Evolutionary conservation across 2,329 filamentous ascomycete species (phyloP), one percentile per base, ranked within the genome.

Genomic region (Elsinoe arachidis): DNA sequence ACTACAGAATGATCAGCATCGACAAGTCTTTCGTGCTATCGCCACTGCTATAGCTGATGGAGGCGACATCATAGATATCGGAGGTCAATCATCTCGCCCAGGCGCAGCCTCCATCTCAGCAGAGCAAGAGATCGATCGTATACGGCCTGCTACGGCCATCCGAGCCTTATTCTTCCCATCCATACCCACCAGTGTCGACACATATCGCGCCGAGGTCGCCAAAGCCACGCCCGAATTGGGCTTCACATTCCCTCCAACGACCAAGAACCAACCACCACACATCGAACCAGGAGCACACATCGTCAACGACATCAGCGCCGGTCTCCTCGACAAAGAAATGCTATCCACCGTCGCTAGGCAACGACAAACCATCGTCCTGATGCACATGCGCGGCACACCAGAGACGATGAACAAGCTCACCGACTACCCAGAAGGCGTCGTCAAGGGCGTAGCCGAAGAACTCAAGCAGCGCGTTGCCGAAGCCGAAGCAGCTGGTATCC

Each of bases 361-460:
- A 0, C 86, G 88, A 35, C 89, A 85, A 65, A 90, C 90, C 2
- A 84, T 96, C 33, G 78, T 84, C 62, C 78, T 96, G 54, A 95
- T 95, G 89, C 91, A 96, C 74, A 96, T 93, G 88, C 88, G 91
- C 64, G 91, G 91, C 53, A 88, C 83, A 2, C 90, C 91, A 0
- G 79, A 81, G 53, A 95, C 87, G 1, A 96, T 96, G 91, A 84
- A 77, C 61, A 73, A 73, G 26, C 82, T 72, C 58, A 65, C 70
- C 4, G 61, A 64, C 15, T 96, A 96, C 68, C 83, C 85, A 0
- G 73, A 79, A 12, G 87, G 85, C 2, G 71, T 95, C 21, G 74
- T 92, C 17, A 68, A 77, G 0, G 82, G 80, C 9, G 78, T 96
- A 2, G 82, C 79, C 5, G 64, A 68, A 1, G 91, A 95, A 72